Evolutionary conservation across 1,284 basidiomycete genomes (phyloP).

Genomic region (Hemileia vastatrix): DNA sequence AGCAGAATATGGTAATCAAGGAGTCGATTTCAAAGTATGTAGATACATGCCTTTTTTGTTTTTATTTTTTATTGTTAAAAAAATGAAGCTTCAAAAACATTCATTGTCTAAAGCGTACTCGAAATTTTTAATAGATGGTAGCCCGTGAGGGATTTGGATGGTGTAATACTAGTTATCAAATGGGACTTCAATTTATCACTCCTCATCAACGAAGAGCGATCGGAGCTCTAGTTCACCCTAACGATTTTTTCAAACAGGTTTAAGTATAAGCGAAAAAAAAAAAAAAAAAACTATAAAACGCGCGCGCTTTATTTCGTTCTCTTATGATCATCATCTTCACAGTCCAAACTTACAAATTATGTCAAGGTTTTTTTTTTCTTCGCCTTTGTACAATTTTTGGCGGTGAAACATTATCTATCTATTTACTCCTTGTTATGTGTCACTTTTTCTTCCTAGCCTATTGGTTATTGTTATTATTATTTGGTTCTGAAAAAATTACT

Average conservation of each 20-base stretch:
- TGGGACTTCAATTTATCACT: constrained; percentile 87
- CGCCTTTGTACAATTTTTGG: too few species aligned
- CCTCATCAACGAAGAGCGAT: constrained; percentile 89
- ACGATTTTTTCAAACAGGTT: constrained; percentile 84
- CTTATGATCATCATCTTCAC: too few species aligned
- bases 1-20: constrained; percentile 98
- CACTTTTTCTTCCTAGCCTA: too few species aligned
- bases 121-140: constrained; percentile 1
- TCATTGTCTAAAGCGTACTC: not conserved
- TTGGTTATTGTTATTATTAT: too few species aligned
- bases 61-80: not conserved
- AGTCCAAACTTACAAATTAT: too few species aligned
- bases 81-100: not conserved
- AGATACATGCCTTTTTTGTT: not conserved
- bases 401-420: too few species aligned
- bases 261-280: too few species aligned
- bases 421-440: too few species aligned
- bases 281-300: too few species aligned
- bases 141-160: constrained; percentile 28
- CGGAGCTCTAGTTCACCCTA: constrained; percentile 80
- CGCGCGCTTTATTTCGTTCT: too few species aligned
- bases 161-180: constrained; percentile 70
- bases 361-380: too few species aligned
- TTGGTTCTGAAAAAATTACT: too few species aligned
- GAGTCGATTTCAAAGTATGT: constrained; percentile 85